Conservation (phyloP, 2,329 filamentous ascomycete genomes). For the Colletotrichum limetticola region DNA sequence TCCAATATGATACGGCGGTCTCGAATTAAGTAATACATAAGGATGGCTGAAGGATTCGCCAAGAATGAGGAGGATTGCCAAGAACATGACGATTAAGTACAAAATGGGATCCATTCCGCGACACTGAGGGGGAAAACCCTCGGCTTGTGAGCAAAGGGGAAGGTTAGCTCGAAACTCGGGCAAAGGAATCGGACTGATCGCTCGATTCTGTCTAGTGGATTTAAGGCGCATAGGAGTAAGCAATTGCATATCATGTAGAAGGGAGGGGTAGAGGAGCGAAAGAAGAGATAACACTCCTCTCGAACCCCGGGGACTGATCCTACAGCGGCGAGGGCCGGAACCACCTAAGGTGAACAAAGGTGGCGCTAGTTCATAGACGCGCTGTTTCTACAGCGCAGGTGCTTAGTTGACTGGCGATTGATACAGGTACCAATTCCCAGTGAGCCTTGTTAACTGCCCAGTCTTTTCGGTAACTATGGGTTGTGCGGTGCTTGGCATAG, state of each 20-base stretch:
- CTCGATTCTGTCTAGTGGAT: background rate
- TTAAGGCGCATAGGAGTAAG: background rate
- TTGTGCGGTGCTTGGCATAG: background rate
- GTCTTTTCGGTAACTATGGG: background rate
- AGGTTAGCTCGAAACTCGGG: background rate
- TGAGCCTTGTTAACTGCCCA: background rate
- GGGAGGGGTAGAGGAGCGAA: background rate
- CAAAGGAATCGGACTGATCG: background rate
- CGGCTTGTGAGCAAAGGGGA: background rate
- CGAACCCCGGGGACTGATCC: background rate
- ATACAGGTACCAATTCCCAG: background rate
- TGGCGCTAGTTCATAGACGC: background rate
- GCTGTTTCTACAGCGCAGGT: background rate
- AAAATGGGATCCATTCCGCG: background rate
- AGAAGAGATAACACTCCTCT: background rate
- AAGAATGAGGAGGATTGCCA: constrained; percentile 24
- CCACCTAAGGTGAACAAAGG: background rate
- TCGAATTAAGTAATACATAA: background rate
- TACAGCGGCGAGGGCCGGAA: background rate
- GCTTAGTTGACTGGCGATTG: background rate
- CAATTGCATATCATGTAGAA: background rate
- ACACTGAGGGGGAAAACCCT: background rate
- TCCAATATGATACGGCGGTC: background rate
- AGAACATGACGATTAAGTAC: background rate
- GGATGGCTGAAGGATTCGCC: constrained; percentile 22